These are phyloP conservation scores for Triangularia setosa DNA, from an alignment of 2,329 filamentous ascomycete genomes.

Conservation along the genomic window DNA sequence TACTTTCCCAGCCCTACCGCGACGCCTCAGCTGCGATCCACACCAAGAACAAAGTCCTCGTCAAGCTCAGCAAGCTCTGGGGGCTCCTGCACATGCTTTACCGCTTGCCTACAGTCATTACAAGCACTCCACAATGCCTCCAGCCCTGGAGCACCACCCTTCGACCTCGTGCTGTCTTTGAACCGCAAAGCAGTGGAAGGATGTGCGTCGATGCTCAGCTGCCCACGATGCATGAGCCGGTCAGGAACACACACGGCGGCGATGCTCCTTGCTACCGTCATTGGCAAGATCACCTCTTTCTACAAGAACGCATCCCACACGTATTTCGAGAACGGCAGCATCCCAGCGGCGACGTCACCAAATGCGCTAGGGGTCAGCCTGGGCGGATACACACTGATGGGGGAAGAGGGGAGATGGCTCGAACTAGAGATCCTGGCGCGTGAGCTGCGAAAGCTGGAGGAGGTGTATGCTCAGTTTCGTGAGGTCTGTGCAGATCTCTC, in stretches of 20 bases:
- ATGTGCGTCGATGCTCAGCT: slow-evolving; percentile 46
- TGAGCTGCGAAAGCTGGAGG: slow-evolving; percentile 46
- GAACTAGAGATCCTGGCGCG: slow-evolving; percentile 46
- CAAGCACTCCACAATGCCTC: slow-evolving; percentile 45
- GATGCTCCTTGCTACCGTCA: slow-evolving; percentile 48
- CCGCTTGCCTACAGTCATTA: slow-evolving; percentile 43
- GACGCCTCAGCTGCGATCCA: slow-evolving; percentile 35
- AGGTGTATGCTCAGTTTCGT: slow-evolving; percentile 42
- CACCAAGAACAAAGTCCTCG: slow-evolving; percentile 29
- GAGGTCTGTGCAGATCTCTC: slow-evolving; percentile 39
- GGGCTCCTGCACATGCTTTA: slow-evolving; percentile 44
- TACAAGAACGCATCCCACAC: slow-evolving; percentile 41
- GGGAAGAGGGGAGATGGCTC: slow-evolving; percentile 45
- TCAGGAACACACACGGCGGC: slow-evolving; percentile 42
- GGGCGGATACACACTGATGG: slow-evolving; percentile 42
- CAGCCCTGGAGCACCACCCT: slow-evolving; percentile 36
- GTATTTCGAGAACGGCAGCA: slow-evolving; percentile 34
- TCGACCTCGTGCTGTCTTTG: slow-evolving; percentile 43
- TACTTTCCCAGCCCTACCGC: slow-evolving; percentile 40
- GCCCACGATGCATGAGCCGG: slow-evolving; percentile 41
- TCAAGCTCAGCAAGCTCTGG: slow-evolving; percentile 21
- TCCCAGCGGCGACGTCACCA: slow-evolving; percentile 16
- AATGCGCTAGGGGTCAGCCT: slow-evolving; percentile 37
- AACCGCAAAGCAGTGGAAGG: slow-evolving; percentile 47
- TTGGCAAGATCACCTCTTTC: slow-evolving; percentile 45